Percentiles rank a stretch among this genome's conserved stretches.
Conservation (phyloP, 1,139 yeast genomes). For the Geotrichum phurueaensis region DNA sequence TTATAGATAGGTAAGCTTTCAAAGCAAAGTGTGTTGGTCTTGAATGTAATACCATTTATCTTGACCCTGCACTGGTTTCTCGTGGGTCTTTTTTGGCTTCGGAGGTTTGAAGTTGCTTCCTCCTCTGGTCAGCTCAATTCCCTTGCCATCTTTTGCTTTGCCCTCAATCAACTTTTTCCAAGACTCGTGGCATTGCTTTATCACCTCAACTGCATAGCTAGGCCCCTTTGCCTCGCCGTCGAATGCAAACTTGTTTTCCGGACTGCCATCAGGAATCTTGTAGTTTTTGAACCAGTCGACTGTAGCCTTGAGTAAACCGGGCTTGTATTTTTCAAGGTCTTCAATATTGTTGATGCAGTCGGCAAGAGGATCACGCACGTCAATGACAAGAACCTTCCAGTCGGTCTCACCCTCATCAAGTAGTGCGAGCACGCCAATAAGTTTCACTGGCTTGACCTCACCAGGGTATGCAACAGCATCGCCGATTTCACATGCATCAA, state of each 20-base stretch:
- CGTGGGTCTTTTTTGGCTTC: slow-evolving; percentile 15
- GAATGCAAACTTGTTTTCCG: slow-evolving; percentile 80
- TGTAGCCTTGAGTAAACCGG: slow-evolving; percentile 79
- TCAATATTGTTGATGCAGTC: slow-evolving; percentile 65
- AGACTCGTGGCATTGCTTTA: slow-evolving; percentile 70
- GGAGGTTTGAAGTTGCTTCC: slow-evolving; percentile 3
- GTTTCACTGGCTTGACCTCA: slow-evolving; percentile 76
- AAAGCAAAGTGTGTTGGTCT: not conserved
- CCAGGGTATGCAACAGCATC: slow-evolving; percentile 62
- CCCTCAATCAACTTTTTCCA: slow-evolving; percentile 69
- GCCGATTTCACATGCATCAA: slow-evolving; percentile 95
- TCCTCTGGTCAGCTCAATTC: slow-evolving; percentile 45
- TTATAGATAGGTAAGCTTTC: not conserved
- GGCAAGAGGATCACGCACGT: slow-evolving; percentile 75
- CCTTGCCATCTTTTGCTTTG: slow-evolving; percentile 39
- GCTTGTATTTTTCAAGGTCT: slow-evolving; percentile 77
- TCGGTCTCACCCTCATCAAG: slow-evolving; percentile 97
- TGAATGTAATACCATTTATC: not conserved
- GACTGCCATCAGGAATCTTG: slow-evolving; percentile 92
- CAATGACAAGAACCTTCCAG: slow-evolving; percentile 91
- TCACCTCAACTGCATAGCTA: slow-evolving; percentile 62
- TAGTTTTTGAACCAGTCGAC: slow-evolving; percentile 93
- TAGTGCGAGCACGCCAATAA: slow-evolving; percentile 87
- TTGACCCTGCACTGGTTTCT: not conserved
- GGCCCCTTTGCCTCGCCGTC: slow-evolving; percentile 71